Evolutionary conservation across 2,329 filamentous ascomycete genomes (phyloP), one percentile per base, ranked within the genome.

Genomic region (Penicillium brasilianum): DNA sequence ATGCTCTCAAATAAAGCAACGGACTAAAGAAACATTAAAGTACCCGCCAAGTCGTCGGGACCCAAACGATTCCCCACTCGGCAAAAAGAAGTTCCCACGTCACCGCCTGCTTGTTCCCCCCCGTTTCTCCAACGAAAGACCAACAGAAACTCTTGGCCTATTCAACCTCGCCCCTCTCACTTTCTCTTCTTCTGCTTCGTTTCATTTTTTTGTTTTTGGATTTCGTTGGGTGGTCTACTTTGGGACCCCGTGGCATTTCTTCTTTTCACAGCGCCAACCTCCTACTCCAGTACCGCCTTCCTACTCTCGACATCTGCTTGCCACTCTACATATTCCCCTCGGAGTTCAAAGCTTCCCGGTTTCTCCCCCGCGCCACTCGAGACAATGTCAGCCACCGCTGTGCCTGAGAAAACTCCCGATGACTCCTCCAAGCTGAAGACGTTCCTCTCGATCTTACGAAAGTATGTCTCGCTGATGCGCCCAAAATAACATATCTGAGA

Each of bases 391-490:
- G 71, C 77, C 43, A 61, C 69, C 32, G 67, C 66, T 53, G 64
- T 73, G 41, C 71, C 76, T 34, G 86, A 88, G 72, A 87, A 88
- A 77, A 77, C 81, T 16, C 83, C 84, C 67, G 93, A 91, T 80
- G 93, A 98, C 61, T 88, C 87, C 67, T 94, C 91, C 67, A 97
- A 97, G 83, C 82, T 98, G 72, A 90, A 88, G 79, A 96, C 92
- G 1, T 96, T 98, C 73, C 78, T 97, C 63, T 87, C 88, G 57
- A 96, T 97, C 69, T 80, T 98, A 73, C 89, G 90, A 79, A 96
- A 91, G 92, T 96, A 84, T 81, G 88, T 55, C 25, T n/a, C 44
- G 36, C 13, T 28, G 49, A 41, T 39, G 43, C 28, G 30, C 46
- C 22, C 4, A 14, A 30, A 14, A 46, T 1, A 53, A 36, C 20